phyloP scores from a whole-genome alignment of 176 grass and related monocot species.

The Rhynchospora tenuis region DNA sequence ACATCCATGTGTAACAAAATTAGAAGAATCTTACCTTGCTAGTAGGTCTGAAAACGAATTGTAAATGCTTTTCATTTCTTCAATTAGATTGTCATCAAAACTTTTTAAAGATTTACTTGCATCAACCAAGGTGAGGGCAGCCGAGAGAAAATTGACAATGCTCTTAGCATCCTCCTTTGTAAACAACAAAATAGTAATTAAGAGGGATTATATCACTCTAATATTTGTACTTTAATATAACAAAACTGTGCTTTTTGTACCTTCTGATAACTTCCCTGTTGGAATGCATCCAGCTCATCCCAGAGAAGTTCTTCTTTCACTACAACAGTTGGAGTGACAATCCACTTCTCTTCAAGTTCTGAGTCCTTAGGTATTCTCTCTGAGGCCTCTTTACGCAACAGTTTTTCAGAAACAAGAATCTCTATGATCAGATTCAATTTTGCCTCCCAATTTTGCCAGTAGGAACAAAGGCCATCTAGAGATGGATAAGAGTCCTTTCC shows the following conservation, averaged over 20 bases:
- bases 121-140: not conserved
- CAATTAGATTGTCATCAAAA: not conserved
- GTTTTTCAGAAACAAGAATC: conserved; percentile 2
- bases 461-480: conserved; percentile 14
- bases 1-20: not conserved
- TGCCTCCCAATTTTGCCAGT: conserved; percentile 25
- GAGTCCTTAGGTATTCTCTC: conserved; percentile 1
- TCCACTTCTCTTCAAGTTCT: not conserved
- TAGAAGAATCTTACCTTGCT: not conserved
- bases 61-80: not conserved
- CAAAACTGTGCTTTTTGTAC: not conserved
- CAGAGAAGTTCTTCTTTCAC: not conserved
- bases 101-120: not conserved
- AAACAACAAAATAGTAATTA: not conserved
- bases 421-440: conserved; percentile 29
- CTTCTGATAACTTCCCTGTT: not conserved
- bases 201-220: not conserved
- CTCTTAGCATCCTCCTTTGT: not conserved
- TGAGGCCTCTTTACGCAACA: not conserved
- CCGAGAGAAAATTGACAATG: not conserved
- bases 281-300: not conserved
- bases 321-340: not conserved
- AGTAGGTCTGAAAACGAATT: not conserved
- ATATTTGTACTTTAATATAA: not conserved
- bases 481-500: not conserved